Evolutionary conservation across 768 basidiomycete genomes (phyloP).

Genomic region (Amanita exitialis): DNA sequence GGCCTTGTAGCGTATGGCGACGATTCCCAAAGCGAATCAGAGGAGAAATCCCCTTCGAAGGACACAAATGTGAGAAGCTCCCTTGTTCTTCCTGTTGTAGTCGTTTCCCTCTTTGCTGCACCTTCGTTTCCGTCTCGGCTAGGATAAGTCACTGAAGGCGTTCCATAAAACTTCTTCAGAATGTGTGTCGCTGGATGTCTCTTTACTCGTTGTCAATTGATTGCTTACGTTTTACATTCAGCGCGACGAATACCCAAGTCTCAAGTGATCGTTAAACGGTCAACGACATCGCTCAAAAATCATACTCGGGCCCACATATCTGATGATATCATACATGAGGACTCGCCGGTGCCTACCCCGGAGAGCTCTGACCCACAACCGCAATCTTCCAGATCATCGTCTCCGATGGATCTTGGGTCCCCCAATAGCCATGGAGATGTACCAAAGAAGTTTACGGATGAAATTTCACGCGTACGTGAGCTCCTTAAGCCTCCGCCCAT

Average conservation of each 20-base stretch:
- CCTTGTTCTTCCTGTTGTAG: conserved; percentile 20
- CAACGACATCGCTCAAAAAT: conserved; percentile 32
- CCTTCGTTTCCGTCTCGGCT: conserved; percentile 44
- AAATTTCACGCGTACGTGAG: conserved; percentile 41
- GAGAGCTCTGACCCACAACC: background rate
- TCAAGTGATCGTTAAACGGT: conserved; percentile 52
- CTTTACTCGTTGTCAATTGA: conserved; percentile 3
- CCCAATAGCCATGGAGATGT: conserved; percentile 11
- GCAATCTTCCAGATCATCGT: background rate
- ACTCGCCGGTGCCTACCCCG: background rate
- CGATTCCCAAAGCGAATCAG: conserved; percentile 52
- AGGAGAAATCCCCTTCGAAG: conserved; percentile 26
- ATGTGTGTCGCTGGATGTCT: conserved; percentile 21
- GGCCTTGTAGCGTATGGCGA: conserved; percentile 58
- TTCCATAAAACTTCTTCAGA: conserved; percentile 27
- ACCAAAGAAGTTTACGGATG: conserved; percentile 26
- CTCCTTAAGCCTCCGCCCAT: conserved; percentile 57
- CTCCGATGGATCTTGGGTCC: conserved; percentile 3
- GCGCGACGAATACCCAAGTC: conserved; percentile 37
- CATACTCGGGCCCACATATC: conserved; percentile 41
- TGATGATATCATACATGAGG: conserved; percentile 27
- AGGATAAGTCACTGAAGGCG: conserved; percentile 47
- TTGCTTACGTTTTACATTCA: conserved; percentile 8
- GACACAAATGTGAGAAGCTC: conserved; percentile 54
- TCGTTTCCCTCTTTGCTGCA: conserved; percentile 63